phyloP scores from a whole-genome alignment of 805 yeast species.

The Jamesozyma piceae region DNA sequence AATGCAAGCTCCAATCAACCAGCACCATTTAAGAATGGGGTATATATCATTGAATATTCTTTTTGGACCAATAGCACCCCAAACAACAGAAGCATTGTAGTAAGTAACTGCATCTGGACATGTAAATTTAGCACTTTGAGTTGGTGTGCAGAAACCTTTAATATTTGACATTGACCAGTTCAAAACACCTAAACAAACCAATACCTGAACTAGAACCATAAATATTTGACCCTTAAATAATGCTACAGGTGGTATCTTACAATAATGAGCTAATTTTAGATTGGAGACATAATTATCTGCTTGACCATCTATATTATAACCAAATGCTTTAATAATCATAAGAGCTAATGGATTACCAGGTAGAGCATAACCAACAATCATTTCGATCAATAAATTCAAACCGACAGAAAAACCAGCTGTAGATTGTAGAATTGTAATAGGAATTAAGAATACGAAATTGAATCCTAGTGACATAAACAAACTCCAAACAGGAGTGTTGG shows the following conservation, averaged over 20 bases:
- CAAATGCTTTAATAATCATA: slow-evolving; percentile 43
- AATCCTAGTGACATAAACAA: slow-evolving; percentile 44
- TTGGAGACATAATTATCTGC: slow-evolving; percentile 53
- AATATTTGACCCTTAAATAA: slow-evolving; percentile 40
- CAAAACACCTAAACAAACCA: slow-evolving; percentile 28
- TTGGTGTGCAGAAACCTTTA: slow-evolving; percentile 29
- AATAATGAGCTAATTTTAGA: slow-evolving; percentile 48
- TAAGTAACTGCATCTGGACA: slow-evolving; percentile 35
- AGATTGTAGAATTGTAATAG: slow-evolving; percentile 39
- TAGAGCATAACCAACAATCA: slow-evolving; percentile 47
- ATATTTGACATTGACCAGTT: slow-evolving; percentile 31
- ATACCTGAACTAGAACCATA: slow-evolving; percentile 27
- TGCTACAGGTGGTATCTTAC: slow-evolving; percentile 51
- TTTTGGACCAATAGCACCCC: slow-evolving; percentile 50
- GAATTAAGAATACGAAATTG: slow-evolving; percentile 42
- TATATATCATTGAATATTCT: slow-evolving; percentile 49
- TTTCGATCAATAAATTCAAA: slow-evolving; percentile 45
- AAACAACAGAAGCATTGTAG: slow-evolving; percentile 44
- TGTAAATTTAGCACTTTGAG: slow-evolving; percentile 33
- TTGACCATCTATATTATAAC: slow-evolving; percentile 54
- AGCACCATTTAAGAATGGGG: slow-evolving; percentile 55
- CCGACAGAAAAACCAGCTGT: slow-evolving; percentile 42
- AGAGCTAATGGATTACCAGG: slow-evolving; percentile 49
- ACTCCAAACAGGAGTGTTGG: slow-evolving; percentile 53
- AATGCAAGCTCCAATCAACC: slow-evolving; percentile 43